A percentile compares a stretch with the other conserved stretches of the same genome.
Conservation (phyloP, 805 yeast species). For the Yamadazyma philogaea region DNA sequence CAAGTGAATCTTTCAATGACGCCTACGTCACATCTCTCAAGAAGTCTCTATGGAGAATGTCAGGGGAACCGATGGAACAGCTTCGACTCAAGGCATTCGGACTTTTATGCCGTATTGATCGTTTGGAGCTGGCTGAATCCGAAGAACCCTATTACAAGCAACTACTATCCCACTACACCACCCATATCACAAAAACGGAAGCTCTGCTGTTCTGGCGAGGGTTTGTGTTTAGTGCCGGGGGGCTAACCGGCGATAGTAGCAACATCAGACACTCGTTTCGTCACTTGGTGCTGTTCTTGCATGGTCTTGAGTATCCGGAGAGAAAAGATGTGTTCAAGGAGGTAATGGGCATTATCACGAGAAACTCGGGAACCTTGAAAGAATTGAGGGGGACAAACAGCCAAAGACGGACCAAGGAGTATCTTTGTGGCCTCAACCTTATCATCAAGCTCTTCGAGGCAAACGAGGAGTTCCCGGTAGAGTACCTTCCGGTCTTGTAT, state of each 20-base stretch:
- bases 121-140: neutral
- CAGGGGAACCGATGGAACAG: slow-evolving; percentile 62
- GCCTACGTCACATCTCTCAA: neutral
- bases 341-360: slow-evolving; percentile 19
- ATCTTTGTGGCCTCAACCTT: slow-evolving; percentile 23
- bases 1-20: too few species aligned
- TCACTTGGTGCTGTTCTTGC: too few species aligned
- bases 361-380: too few species aligned
- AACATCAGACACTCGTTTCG: slow-evolving; percentile 44
- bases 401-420: slow-evolving; percentile 19
- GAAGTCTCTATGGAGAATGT: slow-evolving; percentile 34
- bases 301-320: slow-evolving; percentile 2
- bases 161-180: slow-evolving; percentile 6
- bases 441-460: slow-evolving; percentile 41
- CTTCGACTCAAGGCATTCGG: slow-evolving; percentile 43
- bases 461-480: slow-evolving; percentile 30
- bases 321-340: slow-evolving; percentile 13
- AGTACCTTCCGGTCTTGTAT: slow-evolving; percentile 35
- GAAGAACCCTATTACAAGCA: slow-evolving; percentile 6
- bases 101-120: slow-evolving; percentile 18
- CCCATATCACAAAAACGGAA: neutral
- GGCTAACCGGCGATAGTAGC: slow-evolving; percentile 46
- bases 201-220: slow-evolving; percentile 52
- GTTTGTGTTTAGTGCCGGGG: slow-evolving; percentile 52
- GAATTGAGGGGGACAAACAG: slow-evolving; percentile 8